Evolutionary conservation across 2,329 filamentous ascomycete species (phyloP).

Genomic region (Paraconiothyrium sp.): DNA sequence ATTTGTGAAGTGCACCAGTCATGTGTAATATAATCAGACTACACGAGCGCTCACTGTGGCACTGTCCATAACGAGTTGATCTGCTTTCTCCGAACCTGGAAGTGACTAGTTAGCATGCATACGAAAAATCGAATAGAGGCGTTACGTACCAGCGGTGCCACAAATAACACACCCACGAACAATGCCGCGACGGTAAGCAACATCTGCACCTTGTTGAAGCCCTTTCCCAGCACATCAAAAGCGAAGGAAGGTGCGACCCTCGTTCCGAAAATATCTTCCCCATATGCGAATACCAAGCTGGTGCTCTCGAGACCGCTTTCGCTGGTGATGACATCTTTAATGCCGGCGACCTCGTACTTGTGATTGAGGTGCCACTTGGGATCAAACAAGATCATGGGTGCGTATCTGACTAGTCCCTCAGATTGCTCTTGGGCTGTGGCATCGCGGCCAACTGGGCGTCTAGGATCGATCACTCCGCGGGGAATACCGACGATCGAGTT

Average conservation of each 20-base stretch:
- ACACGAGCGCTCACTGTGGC: slow-evolving; percentile 23
- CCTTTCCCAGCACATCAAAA: slow-evolving; percentile 92
- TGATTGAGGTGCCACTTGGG: slow-evolving; percentile 84
- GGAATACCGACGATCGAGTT: slow-evolving; percentile 83
- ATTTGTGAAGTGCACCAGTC: neutral
- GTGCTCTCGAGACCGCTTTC: slow-evolving; percentile 91
- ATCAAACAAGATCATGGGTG: slow-evolving; percentile 82
- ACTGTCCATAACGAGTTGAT: slow-evolving; percentile 72
- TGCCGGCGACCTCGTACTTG: slow-evolving; percentile 79
- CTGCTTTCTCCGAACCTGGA: slow-evolving; percentile 67
- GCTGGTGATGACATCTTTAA: slow-evolving; percentile 75
- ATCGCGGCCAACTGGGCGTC: slow-evolving; percentile 85
- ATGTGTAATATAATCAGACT: neutral
- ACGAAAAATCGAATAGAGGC: neutral
- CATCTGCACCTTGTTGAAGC: slow-evolving; percentile 90
- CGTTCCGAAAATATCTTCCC: slow-evolving; percentile 87
- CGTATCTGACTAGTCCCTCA: slow-evolving; percentile 83
- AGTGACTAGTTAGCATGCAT: slow-evolving; percentile 21
- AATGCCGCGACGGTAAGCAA: slow-evolving; percentile 84
- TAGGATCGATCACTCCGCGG: slow-evolving; percentile 80
- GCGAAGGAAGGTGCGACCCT: slow-evolving; percentile 85
- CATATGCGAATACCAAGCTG: slow-evolving; percentile 86
- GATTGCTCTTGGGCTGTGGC: slow-evolving; percentile 80
- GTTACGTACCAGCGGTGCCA: slow-evolving; percentile 80
- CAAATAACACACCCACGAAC: slow-evolving; percentile 75